Base-by-base conservation (phyloP, 305 asterid genomes). In the Fraxinus greggii region DNA sequence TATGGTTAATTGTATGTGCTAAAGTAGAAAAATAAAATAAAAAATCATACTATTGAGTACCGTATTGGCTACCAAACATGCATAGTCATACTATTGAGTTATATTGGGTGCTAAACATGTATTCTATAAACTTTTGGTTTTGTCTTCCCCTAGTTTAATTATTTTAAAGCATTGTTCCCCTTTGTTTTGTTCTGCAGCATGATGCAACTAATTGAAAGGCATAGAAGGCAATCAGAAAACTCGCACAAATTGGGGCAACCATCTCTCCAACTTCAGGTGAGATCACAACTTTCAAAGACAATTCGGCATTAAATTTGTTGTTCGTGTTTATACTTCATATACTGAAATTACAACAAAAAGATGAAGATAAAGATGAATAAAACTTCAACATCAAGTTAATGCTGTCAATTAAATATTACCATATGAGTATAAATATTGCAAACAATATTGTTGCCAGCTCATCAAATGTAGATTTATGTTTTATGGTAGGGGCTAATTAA, bases 131-230 rank as follows among this genome's bases (percentile, higher is more conserved):
- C 5, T 61, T 61, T 21, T 61, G 70, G 28, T 61, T 61, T 61
- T 23, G 31, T 61, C 31, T 61, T 23, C 15, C 70, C 8, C 24
- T 56, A 26, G 5, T 65, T 65, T 9, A 67, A 67, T 12, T 81
- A 28, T 15, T 26, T 67, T 23, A 29, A 5, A 67, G 13, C 5
- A 12, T 28, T 29, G 54, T 35, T 19, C 23, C 61, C 35, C n/a
- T 15, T 61, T 51, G 2, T 19, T 56, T 29, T 76, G 32, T 54
- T 83, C 17, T 86, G 87, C 63, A 94, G 97, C 91, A 89, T 92
- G 95, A 83, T 72, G 89, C 93, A 94, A 86, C 77, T 93, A 70
- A 86, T 94, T 85, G 92, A 89, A 77, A 90, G 87, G 91, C 90
- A 82, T 76, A 85, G 72, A 33, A 61, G 76, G 81, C 93, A 87